Conservation (phyloP, 2,329 filamentous ascomycete species). For the Thielaviopsis punctulata region DNA sequence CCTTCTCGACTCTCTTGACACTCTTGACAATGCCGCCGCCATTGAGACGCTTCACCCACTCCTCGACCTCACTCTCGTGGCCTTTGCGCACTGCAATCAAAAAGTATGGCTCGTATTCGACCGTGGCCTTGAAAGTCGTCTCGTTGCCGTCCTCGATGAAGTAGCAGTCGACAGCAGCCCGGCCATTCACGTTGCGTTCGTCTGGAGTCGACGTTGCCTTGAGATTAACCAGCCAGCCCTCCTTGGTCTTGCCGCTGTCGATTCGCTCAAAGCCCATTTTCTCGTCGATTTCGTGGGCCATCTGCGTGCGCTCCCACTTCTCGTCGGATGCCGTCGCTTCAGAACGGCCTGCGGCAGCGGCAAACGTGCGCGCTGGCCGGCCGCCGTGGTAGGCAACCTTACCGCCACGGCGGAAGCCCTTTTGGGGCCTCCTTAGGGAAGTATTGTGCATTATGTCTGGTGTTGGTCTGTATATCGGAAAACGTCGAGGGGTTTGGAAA, state of each 20-base stretch:
- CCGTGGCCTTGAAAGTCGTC: constrained; percentile 82
- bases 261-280: constrained; percentile 85
- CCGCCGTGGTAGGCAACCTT: constrained; percentile 55
- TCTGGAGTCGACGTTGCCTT: constrained; percentile 80
- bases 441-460: constrained; percentile 38
- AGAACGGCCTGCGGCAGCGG: constrained; percentile 50
- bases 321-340: constrained; percentile 88
- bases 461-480: constrained; percentile 7
- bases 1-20: constrained; percentile 66
- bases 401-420: constrained; percentile 51
- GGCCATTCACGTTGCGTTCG: constrained; percentile 63
- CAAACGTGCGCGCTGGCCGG: constrained; percentile 56
- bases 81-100: constrained; percentile 78
- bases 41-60: constrained; percentile 69
- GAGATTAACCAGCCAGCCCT: constrained; percentile 92
- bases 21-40: constrained; percentile 69
- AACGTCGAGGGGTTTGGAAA: too few species aligned
- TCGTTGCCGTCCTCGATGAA: constrained; percentile 64
- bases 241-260: constrained; percentile 64
- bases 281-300: constrained; percentile 85
- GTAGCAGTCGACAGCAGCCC: constrained; percentile 88
- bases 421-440: constrained; percentile 40
- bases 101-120: constrained; percentile 96
- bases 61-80: constrained; percentile 82
- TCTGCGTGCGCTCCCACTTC: constrained; percentile 67